Conservation (phyloP, 805 yeast genomes). For the Spathaspora passalidarum region DNA sequence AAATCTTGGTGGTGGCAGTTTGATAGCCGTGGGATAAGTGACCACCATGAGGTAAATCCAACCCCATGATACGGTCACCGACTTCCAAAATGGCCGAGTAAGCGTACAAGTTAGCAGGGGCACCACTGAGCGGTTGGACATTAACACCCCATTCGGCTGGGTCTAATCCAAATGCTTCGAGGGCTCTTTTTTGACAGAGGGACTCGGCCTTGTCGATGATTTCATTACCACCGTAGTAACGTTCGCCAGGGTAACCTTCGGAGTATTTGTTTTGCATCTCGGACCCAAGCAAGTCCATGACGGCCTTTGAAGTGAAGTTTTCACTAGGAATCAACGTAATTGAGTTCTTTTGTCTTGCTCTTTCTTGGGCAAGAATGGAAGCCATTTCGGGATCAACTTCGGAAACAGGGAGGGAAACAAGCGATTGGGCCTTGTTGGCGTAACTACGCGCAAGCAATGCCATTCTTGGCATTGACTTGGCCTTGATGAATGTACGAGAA, state of each 20-base stretch:
- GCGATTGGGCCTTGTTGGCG: slow-evolving; percentile 52
- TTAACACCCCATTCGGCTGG: slow-evolving; percentile 95
- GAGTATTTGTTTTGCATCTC: slow-evolving; percentile 98
- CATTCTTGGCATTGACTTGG: slow-evolving; percentile 11
- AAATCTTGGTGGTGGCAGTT: slow-evolving; percentile 88
- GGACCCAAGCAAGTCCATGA: slow-evolving; percentile 93
- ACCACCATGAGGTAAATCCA: slow-evolving; percentile 98
- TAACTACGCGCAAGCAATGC: slow-evolving; percentile 30
- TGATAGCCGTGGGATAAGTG: slow-evolving; percentile 98
- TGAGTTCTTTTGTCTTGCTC: slow-evolving; percentile 88
- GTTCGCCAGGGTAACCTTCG: slow-evolving; percentile 98
- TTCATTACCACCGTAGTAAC: slow-evolving; percentile 99
- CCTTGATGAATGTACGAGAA: not conserved
- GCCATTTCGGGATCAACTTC: slow-evolving; percentile 81
- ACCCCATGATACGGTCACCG: slow-evolving; percentile 96
- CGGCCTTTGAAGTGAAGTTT: slow-evolving; percentile 94
- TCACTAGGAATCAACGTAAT: slow-evolving; percentile 94
- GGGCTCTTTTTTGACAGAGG: slow-evolving; percentile 91
- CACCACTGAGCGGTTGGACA: slow-evolving; percentile 94
- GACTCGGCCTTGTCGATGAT: slow-evolving; percentile 91
- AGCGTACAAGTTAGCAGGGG: slow-evolving; percentile 97
- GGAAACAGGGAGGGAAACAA: slow-evolving; percentile 60
- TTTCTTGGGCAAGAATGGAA: slow-evolving; percentile 72
- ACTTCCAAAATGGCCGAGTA: slow-evolving; percentile 94
- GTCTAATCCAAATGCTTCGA: slow-evolving; percentile 79